Conservation (phyloP, 2,329 filamentous ascomycete genomes). For the Aspergillus jensenii region DNA sequence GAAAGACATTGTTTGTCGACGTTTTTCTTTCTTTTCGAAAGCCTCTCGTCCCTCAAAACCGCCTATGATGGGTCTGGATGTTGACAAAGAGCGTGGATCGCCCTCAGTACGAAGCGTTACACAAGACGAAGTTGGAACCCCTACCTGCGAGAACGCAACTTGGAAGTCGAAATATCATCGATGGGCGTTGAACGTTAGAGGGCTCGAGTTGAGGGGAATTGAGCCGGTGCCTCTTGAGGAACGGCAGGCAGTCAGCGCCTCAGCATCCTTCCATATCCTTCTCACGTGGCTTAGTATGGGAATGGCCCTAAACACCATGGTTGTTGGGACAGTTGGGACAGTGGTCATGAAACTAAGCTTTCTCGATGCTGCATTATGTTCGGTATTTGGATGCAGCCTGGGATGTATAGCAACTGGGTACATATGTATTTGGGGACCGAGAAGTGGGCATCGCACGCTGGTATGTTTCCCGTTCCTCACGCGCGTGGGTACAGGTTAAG, state of each 20-base stretch:
- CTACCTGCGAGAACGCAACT: slow-evolving; percentile 9
- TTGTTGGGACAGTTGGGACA: slow-evolving; percentile 44
- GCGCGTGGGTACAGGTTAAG: neutral
- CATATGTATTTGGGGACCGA: slow-evolving; percentile 43
- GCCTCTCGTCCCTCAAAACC: neutral
- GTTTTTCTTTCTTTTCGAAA: neutral
- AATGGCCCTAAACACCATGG: slow-evolving; percentile 42
- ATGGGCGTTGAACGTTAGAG: slow-evolving; percentile 25
- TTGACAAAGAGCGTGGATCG: slow-evolving; percentile 28
- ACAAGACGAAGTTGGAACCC: slow-evolving; percentile 22
- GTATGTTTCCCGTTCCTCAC: slow-evolving; percentile 22
- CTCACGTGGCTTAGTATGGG: slow-evolving; percentile 43
- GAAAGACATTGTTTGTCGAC: neutral
- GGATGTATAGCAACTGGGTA: slow-evolving; percentile 39
- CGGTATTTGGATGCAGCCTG: slow-evolving; percentile 37
- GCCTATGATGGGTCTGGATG: slow-evolving; percentile 18
- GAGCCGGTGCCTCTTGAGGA: slow-evolving; percentile 29
- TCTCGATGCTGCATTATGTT: slow-evolving; percentile 40
- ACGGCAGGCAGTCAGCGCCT: slow-evolving; percentile 25
- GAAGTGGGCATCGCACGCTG: slow-evolving; percentile 45
- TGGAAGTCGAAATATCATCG: slow-evolving; percentile 20
- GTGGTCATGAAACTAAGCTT: slow-evolving; percentile 41
- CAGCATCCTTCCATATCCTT: slow-evolving; percentile 30
- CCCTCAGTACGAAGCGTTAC: slow-evolving; percentile 24
- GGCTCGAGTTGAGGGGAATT: slow-evolving; percentile 28